phyloP scores from a whole-genome alignment of 2,329 filamentous ascomycete species.

The Anthostomella pinea region DNA sequence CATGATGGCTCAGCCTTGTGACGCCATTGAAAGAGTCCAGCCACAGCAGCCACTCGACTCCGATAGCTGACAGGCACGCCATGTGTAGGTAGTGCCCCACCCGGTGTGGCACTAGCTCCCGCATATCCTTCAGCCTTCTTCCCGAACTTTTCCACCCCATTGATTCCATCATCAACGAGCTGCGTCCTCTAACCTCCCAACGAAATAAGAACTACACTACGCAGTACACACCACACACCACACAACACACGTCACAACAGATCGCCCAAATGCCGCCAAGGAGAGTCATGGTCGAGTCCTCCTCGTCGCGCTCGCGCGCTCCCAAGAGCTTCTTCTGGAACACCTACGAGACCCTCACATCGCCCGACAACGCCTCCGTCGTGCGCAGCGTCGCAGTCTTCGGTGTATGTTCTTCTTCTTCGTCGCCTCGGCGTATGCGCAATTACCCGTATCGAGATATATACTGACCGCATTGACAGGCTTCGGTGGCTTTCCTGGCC shows the following conservation, averaged over 20 bases:
- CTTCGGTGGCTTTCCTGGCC: slow-evolving; percentile 63
- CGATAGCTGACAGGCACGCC: no score
- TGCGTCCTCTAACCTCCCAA: no score
- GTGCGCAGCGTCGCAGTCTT: slow-evolving; percentile 67
- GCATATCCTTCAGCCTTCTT: not conserved
- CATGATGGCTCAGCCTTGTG: slow-evolving; percentile 24
- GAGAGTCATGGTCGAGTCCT: slow-evolving; percentile 52
- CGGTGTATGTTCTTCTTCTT: slow-evolving; percentile 51
- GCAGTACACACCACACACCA: not conserved
- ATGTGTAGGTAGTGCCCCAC: slow-evolving; percentile 3
- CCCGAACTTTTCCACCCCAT: not conserved
- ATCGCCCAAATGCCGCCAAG: slow-evolving; percentile 71
- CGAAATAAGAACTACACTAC: not conserved
- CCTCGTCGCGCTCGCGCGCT: slow-evolving; percentile 40
- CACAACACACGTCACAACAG: no score
- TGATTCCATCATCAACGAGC: not conserved
- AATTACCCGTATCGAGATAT: no score
- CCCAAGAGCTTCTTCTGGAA: slow-evolving; percentile 54
- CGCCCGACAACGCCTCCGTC: slow-evolving; percentile 65
- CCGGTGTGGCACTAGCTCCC: slow-evolving; percentile 7
- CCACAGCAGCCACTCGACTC: slow-evolving; percentile 3
- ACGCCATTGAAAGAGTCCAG: slow-evolving; percentile 21
- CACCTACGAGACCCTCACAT: slow-evolving; percentile 61
- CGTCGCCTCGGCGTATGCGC: not conserved
- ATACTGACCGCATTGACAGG: slow-evolving; percentile 38